phyloP scores from a whole-genome alignment of 192 early-diverging fungal genomes.

The Oehlia diaphana region DNA sequence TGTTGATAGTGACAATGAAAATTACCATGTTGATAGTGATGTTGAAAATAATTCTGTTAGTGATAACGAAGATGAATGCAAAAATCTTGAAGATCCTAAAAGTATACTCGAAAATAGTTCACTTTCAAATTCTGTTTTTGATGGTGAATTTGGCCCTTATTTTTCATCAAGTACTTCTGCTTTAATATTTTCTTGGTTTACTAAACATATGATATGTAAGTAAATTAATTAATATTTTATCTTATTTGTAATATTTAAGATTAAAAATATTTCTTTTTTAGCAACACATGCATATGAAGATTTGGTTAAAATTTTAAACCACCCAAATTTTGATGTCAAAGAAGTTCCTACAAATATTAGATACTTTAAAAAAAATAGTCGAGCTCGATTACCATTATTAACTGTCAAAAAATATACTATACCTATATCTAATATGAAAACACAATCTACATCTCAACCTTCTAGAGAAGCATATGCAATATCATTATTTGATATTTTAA shows the following conservation, averaged over 20 bases:
- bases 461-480: neutral
- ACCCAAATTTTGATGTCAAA: neutral
- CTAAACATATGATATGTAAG: constrained; percentile 7
- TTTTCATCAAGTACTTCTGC: neutral
- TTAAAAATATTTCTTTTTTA: neutral
- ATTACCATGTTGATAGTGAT: too few species aligned
- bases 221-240: neutral
- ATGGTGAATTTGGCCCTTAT: neutral
- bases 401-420: neutral
- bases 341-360: too few species aligned
- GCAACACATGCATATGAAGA: constrained; percentile 3
- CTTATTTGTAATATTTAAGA: too few species aligned
- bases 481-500: neutral
- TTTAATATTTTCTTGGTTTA: neutral
- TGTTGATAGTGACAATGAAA: too few species aligned
- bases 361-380: too few species aligned
- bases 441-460: neutral
- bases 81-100: too few species aligned
- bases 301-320: neutral
- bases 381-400: too few species aligned
- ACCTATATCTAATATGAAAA: neutral
- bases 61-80: too few species aligned
- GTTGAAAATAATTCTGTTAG: too few species aligned
- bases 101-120: too few species aligned
- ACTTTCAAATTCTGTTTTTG: neutral